Conservation (phyloP, 2,329 filamentous ascomycete genomes). For the Neonectria neomacrospora region DNA sequence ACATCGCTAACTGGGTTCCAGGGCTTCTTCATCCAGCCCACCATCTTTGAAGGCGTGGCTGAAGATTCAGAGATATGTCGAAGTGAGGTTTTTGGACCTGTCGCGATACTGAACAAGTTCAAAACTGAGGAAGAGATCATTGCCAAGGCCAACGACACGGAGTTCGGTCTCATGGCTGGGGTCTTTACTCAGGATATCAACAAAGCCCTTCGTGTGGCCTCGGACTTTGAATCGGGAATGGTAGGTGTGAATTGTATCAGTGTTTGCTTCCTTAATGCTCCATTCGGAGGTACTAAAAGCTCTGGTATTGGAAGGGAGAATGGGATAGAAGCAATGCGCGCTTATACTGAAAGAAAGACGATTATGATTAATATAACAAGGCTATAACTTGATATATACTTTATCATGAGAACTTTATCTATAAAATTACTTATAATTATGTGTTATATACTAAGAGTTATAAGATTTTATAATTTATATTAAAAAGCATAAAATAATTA, state of each 20-base stretch:
- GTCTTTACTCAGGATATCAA: constrained; percentile 73
- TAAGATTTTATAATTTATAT: too few relatives aligned
- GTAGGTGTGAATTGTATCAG: constrained; percentile 72
- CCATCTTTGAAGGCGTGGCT: constrained; percentile 57
- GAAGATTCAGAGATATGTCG: constrained; percentile 59
- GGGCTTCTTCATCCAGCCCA: constrained; percentile 58
- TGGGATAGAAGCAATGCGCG: constrained; percentile 58
- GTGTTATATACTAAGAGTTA: too few relatives aligned
- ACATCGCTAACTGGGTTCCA: constrained; percentile 18
- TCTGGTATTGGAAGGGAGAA: constrained; percentile 61
- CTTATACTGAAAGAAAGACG: constrained; percentile 62
- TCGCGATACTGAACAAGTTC: constrained; percentile 65
- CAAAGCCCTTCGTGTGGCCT: constrained; percentile 65
- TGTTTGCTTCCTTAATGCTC: constrained; percentile 52
- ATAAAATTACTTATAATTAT: too few relatives aligned
- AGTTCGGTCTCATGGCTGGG: constrained; percentile 56
- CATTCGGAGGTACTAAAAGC: constrained; percentile 63
- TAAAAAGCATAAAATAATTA: too few relatives aligned
- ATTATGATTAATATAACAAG: constrained; percentile 56
- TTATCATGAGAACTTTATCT: too few relatives aligned
- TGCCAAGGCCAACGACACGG: constrained; percentile 64
- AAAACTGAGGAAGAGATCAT: constrained; percentile 67
- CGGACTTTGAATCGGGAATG: constrained; percentile 73
- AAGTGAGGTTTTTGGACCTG: constrained; percentile 69
- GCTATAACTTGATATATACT: constrained; percentile 12